Evolutionary conservation across 1,284 basidiomycete genomes (phyloP).

Genomic region (Exobasidium rhododendri): DNA sequence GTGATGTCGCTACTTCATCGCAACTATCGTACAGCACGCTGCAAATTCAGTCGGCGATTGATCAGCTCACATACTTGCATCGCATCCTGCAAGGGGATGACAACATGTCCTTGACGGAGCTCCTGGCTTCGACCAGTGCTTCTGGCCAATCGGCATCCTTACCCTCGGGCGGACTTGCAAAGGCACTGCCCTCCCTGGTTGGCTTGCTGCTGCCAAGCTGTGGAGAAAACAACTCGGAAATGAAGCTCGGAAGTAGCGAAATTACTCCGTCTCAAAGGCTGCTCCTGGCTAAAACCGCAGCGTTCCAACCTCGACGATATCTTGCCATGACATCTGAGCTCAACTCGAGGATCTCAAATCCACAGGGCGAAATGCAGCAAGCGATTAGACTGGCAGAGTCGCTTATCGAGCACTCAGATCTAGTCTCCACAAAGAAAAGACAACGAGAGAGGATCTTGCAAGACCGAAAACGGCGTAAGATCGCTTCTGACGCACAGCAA

Average conservation of each 20-base stretch:
- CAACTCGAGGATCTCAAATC: not conserved
- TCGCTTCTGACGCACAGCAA: not conserved
- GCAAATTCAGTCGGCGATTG: conserved; percentile 9
- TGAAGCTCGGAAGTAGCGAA: not conserved
- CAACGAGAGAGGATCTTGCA: not conserved
- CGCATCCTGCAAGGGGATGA: not conserved
- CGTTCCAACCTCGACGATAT: not conserved
- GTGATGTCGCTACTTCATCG: too few relatives aligned
- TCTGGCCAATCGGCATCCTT: not conserved
- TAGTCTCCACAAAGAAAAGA: not conserved
- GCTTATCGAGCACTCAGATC: not conserved
- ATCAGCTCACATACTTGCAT: conserved; percentile 5
- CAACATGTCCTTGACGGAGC: not conserved
- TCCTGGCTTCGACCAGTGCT: not conserved
- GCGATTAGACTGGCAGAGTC: not conserved
- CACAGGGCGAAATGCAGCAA: not conserved
- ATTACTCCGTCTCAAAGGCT: not conserved
- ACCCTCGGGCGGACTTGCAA: not conserved
- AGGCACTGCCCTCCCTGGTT: not conserved
- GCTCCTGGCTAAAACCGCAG: not conserved
- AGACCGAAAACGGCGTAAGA: not conserved
- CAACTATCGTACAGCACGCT: too few relatives aligned
- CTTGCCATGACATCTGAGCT: not conserved
- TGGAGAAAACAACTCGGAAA: not conserved
- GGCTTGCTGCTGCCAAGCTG: not conserved